phyloP scores from a whole-genome alignment of 192 early-diverging fungal genomes.

The Coemansia sp. region DNA sequence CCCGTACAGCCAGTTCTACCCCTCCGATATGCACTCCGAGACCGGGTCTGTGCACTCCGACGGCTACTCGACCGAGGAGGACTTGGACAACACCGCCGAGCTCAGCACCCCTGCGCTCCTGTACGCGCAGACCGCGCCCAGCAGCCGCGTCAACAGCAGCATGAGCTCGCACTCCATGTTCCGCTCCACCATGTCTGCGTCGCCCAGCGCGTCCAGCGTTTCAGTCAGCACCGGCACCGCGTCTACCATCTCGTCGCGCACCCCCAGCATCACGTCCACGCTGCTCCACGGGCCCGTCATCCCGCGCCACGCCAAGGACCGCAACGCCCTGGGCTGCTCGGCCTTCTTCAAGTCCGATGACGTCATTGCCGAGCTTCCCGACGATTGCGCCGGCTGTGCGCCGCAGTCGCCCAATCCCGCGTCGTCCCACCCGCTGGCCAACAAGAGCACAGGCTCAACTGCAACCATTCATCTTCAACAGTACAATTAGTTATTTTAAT shows the following conservation, averaged over 20 bases:
- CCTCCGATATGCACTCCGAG: conserved; percentile 9
- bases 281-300: conserved; percentile 34
- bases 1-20: conserved; percentile 21
- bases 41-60: conserved; percentile 24
- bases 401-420: neutral
- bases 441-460: conserved; percentile 14
- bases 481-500: conserved; percentile 8
- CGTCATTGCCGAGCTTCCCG: neutral
- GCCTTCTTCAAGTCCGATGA: conserved; percentile 25
- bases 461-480: conserved; percentile 34
- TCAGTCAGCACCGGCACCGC: conserved; percentile 17
- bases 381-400: neutral
- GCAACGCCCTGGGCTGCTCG: conserved; percentile 3
- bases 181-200: neutral
- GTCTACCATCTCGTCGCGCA: conserved; percentile 13
- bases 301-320: conserved; percentile 24
- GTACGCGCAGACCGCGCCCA: conserved; percentile 11
- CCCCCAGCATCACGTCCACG: conserved; percentile 20
- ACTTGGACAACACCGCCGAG: conserved; percentile 1
- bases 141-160: neutral
- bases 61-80: conserved; percentile 15
- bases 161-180: conserved; percentile 7
- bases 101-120: neutral
- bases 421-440: conserved; percentile 3
- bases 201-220: conserved; percentile 1